Conservation (phyloP, 148 eudicot species). For the Heliamphora exappendiculata region DNA sequence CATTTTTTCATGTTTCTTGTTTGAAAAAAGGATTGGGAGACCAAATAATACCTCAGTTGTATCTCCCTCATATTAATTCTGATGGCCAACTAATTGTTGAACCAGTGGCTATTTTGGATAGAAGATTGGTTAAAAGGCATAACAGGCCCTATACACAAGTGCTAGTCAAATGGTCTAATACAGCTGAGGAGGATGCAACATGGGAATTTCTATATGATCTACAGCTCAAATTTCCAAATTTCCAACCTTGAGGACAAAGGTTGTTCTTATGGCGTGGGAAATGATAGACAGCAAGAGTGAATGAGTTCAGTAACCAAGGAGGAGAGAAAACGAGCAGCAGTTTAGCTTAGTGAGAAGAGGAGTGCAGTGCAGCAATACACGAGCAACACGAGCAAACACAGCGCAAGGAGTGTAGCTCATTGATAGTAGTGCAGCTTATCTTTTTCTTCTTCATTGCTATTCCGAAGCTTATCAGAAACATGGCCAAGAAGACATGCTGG, state of each 20-base stretch:
- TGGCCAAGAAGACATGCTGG: too few relatives aligned
- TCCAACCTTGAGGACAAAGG: not conserved
- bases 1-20: not conserved
- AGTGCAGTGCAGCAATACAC: too few relatives aligned
- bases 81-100: not conserved
- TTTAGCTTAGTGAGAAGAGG: too few relatives aligned
- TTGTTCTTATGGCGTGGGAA: not conserved
- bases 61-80: not conserved
- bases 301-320: too few relatives aligned
- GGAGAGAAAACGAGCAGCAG: too few relatives aligned
- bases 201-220: not conserved
- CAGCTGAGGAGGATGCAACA: not conserved
- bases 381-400: too few relatives aligned
- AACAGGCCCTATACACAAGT: not conserved
- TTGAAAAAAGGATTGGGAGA: not conserved
- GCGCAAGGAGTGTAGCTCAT: too few relatives aligned
- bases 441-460: too few relatives aligned
- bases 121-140: not conserved
- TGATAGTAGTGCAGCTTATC: too few relatives aligned
- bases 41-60: not conserved
- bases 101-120: not conserved
- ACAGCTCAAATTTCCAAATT: not conserved
- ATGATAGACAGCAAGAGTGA: too few relatives aligned
- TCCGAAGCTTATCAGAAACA: too few relatives aligned
- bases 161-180: not conserved